Conservation (phyloP, 345 rosid species). For the Citrus sp. region DNA sequence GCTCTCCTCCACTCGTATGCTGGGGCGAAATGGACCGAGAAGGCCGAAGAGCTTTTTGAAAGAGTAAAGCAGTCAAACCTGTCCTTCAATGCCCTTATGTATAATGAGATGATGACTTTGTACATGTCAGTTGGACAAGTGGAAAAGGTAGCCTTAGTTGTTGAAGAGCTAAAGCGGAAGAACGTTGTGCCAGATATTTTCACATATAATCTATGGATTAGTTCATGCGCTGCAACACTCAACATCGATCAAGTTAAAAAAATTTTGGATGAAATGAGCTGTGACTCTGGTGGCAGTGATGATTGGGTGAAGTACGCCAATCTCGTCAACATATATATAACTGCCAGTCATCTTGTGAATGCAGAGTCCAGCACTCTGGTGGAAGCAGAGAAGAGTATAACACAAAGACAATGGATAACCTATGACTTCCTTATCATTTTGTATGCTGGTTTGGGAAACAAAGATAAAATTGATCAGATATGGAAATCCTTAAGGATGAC, state of each 20-base stretch:
- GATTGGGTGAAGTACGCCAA: conserved; percentile 58
- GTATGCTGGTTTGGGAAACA: conserved; percentile 71
- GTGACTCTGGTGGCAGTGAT: conserved; percentile 38
- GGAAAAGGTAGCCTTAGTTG: conserved; percentile 63
- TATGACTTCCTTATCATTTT: conserved; percentile 84
- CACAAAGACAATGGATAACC: conserved; percentile 86
- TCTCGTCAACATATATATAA: conserved; percentile 51
- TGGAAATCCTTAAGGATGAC: conserved; percentile 88
- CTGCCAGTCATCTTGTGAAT: conserved; percentile 46
- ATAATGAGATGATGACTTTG: conserved; percentile 95
- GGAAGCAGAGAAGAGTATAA: conserved; percentile 55
- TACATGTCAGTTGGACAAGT: conserved; percentile 86
- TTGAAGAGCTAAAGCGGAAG: conserved; percentile 51
- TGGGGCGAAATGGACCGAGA: conserved; percentile 48
- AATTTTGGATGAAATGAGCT: conserved; percentile 71
- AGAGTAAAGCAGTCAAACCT: conserved; percentile 52
- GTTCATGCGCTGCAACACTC: conserved; percentile 75
- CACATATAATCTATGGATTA: conserved; percentile 85
- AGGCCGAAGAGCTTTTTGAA: conserved; percentile 61
- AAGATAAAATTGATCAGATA: conserved; percentile 73
- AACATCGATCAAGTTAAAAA: conserved; percentile 50
- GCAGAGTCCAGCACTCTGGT: conserved; percentile 43
- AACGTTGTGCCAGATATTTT: conserved; percentile 71
- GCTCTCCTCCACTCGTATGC: conserved; percentile 91
- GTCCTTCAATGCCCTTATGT: conserved; percentile 54